Conservation (phyloP, 768 basidiomycete species). For the Tricholoma sp. region DNA sequence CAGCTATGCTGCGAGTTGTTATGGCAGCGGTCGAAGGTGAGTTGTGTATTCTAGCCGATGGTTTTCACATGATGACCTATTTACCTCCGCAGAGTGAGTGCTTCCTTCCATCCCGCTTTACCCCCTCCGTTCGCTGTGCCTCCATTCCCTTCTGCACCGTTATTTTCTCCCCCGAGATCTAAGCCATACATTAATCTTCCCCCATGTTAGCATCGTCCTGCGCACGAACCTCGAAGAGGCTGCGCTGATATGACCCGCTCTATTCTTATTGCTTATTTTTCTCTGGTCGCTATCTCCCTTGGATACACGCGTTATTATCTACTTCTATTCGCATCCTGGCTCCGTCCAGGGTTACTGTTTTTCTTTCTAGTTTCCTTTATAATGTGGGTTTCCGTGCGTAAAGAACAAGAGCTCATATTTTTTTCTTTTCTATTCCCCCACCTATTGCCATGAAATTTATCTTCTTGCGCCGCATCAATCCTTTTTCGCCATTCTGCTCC, state of each 20-base stretch:
- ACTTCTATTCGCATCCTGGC: conserved; percentile 10
- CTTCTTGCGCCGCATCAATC: conserved; percentile 1
- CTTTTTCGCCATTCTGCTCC: background rate
- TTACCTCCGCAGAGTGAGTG: conserved; percentile 58
- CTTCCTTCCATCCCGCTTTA: conserved; percentile 20
- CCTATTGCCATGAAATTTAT: conserved; percentile 8
- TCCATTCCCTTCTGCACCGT: conserved; percentile 28
- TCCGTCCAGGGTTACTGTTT: conserved; percentile 14
- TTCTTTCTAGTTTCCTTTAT: conserved; percentile 8
- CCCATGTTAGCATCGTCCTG: conserved; percentile 54
- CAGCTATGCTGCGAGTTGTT: conserved; percentile 79
- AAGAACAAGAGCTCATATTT: conserved; percentile 14
- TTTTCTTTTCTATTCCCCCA: conserved; percentile 17
- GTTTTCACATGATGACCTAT: conserved; percentile 2
- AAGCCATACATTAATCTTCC: conserved; percentile 14
- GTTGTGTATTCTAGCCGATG: conserved; percentile 18
- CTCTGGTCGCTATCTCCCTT: conserved; percentile 5
- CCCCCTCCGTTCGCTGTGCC: conserved; percentile 13
- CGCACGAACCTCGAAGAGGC: conserved; percentile 61
- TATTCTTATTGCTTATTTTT: conserved; percentile 13
- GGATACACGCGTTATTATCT: conserved; percentile 9
- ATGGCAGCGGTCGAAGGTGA: conserved; percentile 96
- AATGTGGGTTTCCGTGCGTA: conserved; percentile 17
- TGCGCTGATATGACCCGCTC: conserved; percentile 48
- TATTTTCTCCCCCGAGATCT: conserved; percentile 10